These are phyloP conservation scores for Eleusine coracana DNA, from an alignment of 176 grass and related monocot genomes.

Conservation along the genomic window DNA sequence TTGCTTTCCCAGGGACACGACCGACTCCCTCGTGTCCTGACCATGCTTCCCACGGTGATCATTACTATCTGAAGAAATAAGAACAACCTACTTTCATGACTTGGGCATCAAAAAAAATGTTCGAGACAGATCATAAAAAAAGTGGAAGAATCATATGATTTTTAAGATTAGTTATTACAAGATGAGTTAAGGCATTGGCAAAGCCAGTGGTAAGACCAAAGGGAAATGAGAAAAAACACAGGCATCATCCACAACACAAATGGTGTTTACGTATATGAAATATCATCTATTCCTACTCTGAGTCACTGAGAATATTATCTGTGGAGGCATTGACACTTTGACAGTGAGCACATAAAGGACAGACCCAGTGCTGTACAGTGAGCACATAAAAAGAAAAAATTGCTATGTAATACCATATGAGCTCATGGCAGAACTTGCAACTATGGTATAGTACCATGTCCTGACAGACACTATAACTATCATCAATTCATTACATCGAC, in stretches of 20 bases:
- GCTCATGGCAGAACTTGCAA: constrained; percentile 8
- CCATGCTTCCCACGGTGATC: constrained; percentile 36
- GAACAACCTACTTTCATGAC: constrained; percentile 3
- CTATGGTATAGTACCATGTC: background rate
- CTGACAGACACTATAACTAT: background rate
- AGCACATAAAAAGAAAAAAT: constrained; percentile 4
- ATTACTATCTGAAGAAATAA: constrained; percentile 55
- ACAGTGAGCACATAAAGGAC: background rate
- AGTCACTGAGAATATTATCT: background rate
- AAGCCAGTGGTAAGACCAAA: background rate
- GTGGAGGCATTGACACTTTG: background rate
- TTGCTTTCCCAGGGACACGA: constrained; percentile 47
- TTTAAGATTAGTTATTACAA: constrained; percentile 13
- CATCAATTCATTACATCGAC: constrained; percentile 4
- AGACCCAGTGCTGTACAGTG: background rate
- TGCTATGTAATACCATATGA: background rate
- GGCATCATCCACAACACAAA: background rate
- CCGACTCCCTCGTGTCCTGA: constrained; percentile 30
- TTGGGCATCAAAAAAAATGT: constrained; percentile 15
- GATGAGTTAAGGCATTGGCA: background rate
- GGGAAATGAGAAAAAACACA: background rate
- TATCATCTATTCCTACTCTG: background rate
- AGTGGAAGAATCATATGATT: background rate
- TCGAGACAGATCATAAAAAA: background rate
- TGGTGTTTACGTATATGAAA: constrained; percentile 3